Conservation (phyloP, 202 grass and related monocot genomes). For the Eragrostis tef region DNA sequence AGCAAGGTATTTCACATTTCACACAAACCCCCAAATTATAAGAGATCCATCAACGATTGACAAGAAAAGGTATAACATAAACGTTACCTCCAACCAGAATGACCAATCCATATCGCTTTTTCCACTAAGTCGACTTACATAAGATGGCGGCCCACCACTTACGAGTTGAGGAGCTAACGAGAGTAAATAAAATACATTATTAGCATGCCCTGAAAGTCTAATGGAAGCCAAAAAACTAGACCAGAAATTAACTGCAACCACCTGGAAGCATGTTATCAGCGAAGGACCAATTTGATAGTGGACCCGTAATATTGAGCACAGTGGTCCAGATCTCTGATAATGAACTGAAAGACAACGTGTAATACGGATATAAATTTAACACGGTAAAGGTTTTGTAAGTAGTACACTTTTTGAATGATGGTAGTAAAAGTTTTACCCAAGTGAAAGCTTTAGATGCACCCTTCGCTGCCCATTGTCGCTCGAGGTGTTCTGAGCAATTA, state of each 20-base stretch:
- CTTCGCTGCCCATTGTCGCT: conserved; percentile 59
- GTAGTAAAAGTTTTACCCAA: conserved; percentile 63
- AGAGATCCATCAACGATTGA: background rate
- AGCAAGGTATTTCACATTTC: conserved; percentile 26
- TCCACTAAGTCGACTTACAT: conserved; percentile 86
- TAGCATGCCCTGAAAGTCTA: conserved; percentile 22
- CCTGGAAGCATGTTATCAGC: conserved; percentile 77
- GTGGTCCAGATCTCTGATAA: conserved; percentile 82
- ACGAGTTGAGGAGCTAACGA: conserved; percentile 69
- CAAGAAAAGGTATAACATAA: background rate
- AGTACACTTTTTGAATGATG: background rate
- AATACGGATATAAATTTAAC: conserved; percentile 12
- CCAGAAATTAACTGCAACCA: conserved; percentile 41
- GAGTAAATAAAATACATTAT: conserved; percentile 21
- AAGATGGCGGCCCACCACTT: conserved; percentile 78
- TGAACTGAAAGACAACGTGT: conserved; percentile 62
- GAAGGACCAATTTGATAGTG: conserved; percentile 95
- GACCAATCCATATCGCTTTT: conserved; percentile 74
- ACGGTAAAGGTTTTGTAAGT: conserved; percentile 12
- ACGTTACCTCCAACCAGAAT: conserved; percentile 94
- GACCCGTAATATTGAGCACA: conserved; percentile 87
- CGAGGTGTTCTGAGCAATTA: conserved; percentile 55
- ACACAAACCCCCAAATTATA: background rate
- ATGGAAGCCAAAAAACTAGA: background rate
- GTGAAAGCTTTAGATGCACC: conserved; percentile 77